Conservation (phyloP, 805 yeast species). For the Citeromyces matritensis region DNA sequence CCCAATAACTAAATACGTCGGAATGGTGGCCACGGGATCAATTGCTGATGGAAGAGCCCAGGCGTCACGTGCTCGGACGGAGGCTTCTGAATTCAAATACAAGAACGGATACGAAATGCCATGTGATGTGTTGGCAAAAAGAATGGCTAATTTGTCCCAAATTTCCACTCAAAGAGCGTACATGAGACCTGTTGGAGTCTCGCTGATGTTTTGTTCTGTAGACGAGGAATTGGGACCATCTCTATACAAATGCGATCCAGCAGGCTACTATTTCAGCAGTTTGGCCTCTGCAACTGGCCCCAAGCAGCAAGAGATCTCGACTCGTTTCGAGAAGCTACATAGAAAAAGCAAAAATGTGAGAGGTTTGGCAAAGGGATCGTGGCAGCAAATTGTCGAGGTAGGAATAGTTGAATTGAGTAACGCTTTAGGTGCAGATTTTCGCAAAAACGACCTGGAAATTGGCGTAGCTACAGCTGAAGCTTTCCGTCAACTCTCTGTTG, state of each 20-base stretch:
- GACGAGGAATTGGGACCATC: conserved; percentile 88
- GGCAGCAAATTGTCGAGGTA: conserved; percentile 82
- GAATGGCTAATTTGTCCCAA: conserved; percentile 93
- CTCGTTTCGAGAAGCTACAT: conserved; percentile 78
- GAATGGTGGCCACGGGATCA: conserved; percentile 88
- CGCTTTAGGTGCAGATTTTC: conserved; percentile 82
- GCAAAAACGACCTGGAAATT: conserved; percentile 85
- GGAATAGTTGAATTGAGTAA: conserved; percentile 79
- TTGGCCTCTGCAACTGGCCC: conserved; percentile 94
- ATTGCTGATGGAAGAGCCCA: conserved; percentile 91
- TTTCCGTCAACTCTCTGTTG: conserved; percentile 61
- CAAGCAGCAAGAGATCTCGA: conserved; percentile 89
- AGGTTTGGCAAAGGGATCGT: conserved; percentile 58
- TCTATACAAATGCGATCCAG: conserved; percentile 90
- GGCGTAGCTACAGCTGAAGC: conserved; percentile 70
- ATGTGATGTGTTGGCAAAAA: conserved; percentile 77
- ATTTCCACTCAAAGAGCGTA: conserved; percentile 95
- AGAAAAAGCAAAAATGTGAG: conserved; percentile 39
- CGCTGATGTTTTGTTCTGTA: conserved; percentile 73
- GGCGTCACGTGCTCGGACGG: conserved; percentile 84
- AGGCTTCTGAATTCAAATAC: conserved; percentile 90
- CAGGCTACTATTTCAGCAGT: conserved; percentile 86
- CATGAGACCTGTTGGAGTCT: conserved; percentile 96
- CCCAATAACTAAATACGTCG: conserved; percentile 66
- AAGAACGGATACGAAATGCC: conserved; percentile 97